Base-by-base conservation (phyloP, 306 rosid genomes). In the Astragalus glycyphyllos region DNA sequence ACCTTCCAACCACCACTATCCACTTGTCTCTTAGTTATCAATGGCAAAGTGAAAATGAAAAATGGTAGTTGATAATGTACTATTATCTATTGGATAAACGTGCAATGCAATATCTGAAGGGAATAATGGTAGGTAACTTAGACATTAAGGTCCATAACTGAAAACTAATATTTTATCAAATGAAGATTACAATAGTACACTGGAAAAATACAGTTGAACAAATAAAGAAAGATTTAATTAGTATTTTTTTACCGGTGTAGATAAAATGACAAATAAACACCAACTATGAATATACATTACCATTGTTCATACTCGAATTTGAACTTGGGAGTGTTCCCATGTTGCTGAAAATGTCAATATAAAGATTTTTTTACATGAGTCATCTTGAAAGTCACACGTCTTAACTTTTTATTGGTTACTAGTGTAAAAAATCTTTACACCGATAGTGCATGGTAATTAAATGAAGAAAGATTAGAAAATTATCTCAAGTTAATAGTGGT, bases 1-100 rank as follows among this genome's bases (percentile, higher is more conserved):
- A 73, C 66, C 63, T 13, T 6, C 77, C 73, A 82, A 65, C 82
- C 49, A 65, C 76, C 82, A 69, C 14, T 58, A 5, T n/a, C 69
- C 10, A 46, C 65, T 77, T 66, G 65, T 41, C 69, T n/a, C 57
- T 0, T 40, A 55, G 55, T 69, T 69, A 57, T 69, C 66, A 62
- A 73, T 74, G 73, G 55, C 31, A 73, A 62, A 62, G 75, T 54
- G 10, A 75, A 75, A 64, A 69, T 16, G 9, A 31, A 72, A 20
- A 17, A 49, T 41, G 12, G 26, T 41, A 10, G 67, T 49, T 59
- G 58, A 49, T 48, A 11, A 23, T 62, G 65, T 57, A 38, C 17
- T 26, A 26, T 26, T 65, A 35, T 53, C 67, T 51, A 41, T 42
- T 35, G 35, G 13, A 62, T 47, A 64, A 69, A 58, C 58, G 32